Conservation (phyloP, 352 stramenopile genomes). For the Globisporangium uncinulatum region DNA sequence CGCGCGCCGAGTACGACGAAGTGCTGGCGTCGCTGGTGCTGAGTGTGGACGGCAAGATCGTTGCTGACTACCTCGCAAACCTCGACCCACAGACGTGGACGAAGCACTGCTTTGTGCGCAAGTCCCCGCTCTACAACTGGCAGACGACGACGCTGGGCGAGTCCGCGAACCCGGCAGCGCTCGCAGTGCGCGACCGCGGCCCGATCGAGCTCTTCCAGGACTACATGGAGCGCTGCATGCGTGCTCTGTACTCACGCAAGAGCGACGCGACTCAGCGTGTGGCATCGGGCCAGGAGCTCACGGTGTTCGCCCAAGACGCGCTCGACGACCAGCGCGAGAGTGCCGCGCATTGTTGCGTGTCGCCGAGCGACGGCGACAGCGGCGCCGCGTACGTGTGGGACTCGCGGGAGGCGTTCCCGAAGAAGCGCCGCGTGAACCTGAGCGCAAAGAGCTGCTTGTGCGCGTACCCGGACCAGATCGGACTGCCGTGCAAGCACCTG, state of each 20-base stretch:
- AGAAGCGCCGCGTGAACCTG: slow-evolving; percentile 37
- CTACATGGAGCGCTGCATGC: slow-evolving; percentile 47
- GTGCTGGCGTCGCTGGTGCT: slow-evolving; percentile 14
- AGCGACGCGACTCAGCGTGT: slow-evolving; percentile 22
- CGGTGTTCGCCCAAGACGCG: slow-evolving; percentile 24
- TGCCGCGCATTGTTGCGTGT: slow-evolving; percentile 27
- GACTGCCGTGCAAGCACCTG: slow-evolving; percentile 36
- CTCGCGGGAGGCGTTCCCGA: slow-evolving; percentile 17
- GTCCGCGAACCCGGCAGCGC: slow-evolving; percentile 18
- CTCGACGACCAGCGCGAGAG: slow-evolving; percentile 25
- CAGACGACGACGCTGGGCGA: slow-evolving; percentile 23
- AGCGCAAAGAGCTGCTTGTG: slow-evolving; percentile 28
- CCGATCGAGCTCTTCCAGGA: slow-evolving; percentile 40
- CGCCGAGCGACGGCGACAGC: slow-evolving; percentile 29
- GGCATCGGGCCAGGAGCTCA: slow-evolving; percentile 20
- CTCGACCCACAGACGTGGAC: slow-evolving; percentile 28
- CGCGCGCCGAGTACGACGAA: slow-evolving; percentile 23
- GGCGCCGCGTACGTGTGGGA: slow-evolving; percentile 39
- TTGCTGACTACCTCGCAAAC: slow-evolving; percentile 16
- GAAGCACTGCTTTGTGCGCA: slow-evolving; percentile 29
- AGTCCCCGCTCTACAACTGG: slow-evolving; percentile 30
- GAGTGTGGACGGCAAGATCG: slow-evolving; percentile 11
- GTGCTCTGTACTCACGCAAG: slow-evolving; percentile 29
- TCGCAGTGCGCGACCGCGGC: slow-evolving; percentile 13
- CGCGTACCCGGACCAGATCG: slow-evolving; percentile 25